Base-by-base conservation (phyloP, 768 basidiomycete species). In the Lenzites betulinus region DNA sequence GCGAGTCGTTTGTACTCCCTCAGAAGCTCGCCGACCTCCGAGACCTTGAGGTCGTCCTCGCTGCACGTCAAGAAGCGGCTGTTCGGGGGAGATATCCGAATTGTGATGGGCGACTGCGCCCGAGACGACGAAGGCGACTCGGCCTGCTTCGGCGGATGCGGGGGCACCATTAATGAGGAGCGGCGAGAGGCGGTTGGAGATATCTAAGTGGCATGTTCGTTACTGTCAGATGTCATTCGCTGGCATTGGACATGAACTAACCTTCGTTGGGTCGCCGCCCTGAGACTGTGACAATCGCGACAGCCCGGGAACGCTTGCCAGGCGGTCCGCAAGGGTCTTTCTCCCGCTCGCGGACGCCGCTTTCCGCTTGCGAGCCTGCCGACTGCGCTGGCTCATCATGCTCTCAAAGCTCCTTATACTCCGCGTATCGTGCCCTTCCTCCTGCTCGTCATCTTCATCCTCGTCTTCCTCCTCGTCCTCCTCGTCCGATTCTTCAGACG, bases 341-440 rank as follows among this genome's bases (percentile, higher is more conserved):
- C 93, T 75, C 42, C 80, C 76, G 33, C 59, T 69, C 38, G 48
- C 60, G 35, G 46, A 58, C 46, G 59, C 64, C 28, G 62, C 63
- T 64, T 65, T 69, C 35, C 65, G 66, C 59, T 54, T 71, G 52
- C 64, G 72, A 26, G 66, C 68, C 43, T 69, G 66, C 59, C 70
- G 65, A 59, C 71, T 75, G 62, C 78, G 75, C 38, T 78, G 77
- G 65, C 79, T 86, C 80, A 93, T 77, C 92, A 93, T 93, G 64
- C 84, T 93, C 77, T 88, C 89, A 68, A 95, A 94, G 70, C 93
- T 95, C 64, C 85, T 77, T 54, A 95, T 90, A 66, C 92, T 93
- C 74, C 88, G 79, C 43, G 84, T 67, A 71, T 93, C 92, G 58
- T 79, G 74, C 47, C 65, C 70, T 51, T 74, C 65, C 59, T 77